A percentile compares a stretch with the other conserved stretches of the same genome.
phyloP scores from a whole-genome alignment of 2,329 filamentous ascomycete species.

The Aspergillus brasiliensis region DNA sequence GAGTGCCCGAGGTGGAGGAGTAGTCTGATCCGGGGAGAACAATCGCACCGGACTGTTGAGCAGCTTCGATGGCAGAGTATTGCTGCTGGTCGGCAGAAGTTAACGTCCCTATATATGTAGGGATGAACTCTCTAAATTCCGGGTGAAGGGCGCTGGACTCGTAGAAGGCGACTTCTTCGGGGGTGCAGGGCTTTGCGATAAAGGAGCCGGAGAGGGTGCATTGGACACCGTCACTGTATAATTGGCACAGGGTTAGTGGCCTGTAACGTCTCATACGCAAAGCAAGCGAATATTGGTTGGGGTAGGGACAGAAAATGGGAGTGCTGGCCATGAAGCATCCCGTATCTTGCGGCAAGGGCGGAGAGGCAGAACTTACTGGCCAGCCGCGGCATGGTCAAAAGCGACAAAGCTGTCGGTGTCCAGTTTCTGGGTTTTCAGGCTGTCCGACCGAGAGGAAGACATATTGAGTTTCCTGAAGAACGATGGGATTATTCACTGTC shows the following conservation, averaged over 20 bases:
- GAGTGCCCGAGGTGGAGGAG: constrained; percentile 22
- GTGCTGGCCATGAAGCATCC: not conserved
- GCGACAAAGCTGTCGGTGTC: constrained; percentile 44
- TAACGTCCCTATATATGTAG: constrained; percentile 79
- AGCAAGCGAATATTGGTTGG: constrained; percentile 2
- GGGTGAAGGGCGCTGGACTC: constrained; percentile 70
- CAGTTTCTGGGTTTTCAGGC: constrained; percentile 36
- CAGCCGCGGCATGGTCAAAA: constrained; percentile 50
- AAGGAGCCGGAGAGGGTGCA: constrained; percentile 80
- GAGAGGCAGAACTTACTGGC: constrained; percentile 48
- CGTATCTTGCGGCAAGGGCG: constrained; percentile 1
- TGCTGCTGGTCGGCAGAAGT: constrained; percentile 60
- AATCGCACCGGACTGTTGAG: constrained; percentile 48
- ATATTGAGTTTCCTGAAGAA: constrained; percentile 25
- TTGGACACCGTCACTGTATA: constrained; percentile 78
- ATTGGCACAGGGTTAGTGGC: not conserved
- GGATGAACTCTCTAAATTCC: constrained; percentile 78
- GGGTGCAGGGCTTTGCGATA: constrained; percentile 91
- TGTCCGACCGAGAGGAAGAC: constrained; percentile 36
- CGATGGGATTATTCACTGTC: constrained; percentile 6
- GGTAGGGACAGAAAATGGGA: constrained; percentile 10
- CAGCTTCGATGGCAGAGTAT: constrained; percentile 45
- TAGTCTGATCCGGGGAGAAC: constrained; percentile 29
- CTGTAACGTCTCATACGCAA: not conserved
- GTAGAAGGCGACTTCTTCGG: constrained; percentile 87